Base-by-base conservation (phyloP, 495 filamentous ascomycete species). In the Corynascus novoguineensis region DNA sequence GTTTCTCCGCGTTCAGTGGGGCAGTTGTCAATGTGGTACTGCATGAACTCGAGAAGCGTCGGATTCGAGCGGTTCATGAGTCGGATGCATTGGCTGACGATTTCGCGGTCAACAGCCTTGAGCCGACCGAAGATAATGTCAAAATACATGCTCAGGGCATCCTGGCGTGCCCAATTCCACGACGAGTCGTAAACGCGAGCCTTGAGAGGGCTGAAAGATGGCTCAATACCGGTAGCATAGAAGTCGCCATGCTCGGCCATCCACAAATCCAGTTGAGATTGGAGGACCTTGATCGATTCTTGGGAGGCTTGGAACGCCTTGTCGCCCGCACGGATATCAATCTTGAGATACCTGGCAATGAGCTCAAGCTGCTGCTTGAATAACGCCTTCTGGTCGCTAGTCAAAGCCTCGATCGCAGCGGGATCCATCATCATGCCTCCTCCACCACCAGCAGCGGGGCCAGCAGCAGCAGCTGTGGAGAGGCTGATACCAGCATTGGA, bases 1-100 rank as follows among this genome's bases (percentile, higher is more conserved):
- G 95, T 99, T 72, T 99, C 93, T 49, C 93, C 93, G 15, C 91
- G 86, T 61, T 97, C 91, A 1, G 93, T 91, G 6, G 93, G 93
- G 76, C 93, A 97, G 76, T 97, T 91, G 66, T 99, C 95, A 70
- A 99, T 97, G 77, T 99, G 93, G 62, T 99, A 97, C 64, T 97
- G 95, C 93, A 99, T 99, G 74, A 97, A 97, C 60, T 99, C 92
- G 44, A 99, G 81, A 10, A 99, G 84, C 19, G 86, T 83, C 2
- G 93, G 95, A 65, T 96, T 99, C 24, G 93, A 95, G 27, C 92
- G 87, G 76, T 97, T 99, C 93, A 99, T 99, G 75, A 99, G 91
- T 55, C 87, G 87, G 67, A 99, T 99, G 73, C 93, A 97, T 65
- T 88, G 91, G 70, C 91, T 95, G 64, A 99, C 93, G 68, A 97